phyloP scores from a whole-genome alignment of 2,329 filamentous ascomycete species.

The Pestalotiopsis sp. region DNA sequence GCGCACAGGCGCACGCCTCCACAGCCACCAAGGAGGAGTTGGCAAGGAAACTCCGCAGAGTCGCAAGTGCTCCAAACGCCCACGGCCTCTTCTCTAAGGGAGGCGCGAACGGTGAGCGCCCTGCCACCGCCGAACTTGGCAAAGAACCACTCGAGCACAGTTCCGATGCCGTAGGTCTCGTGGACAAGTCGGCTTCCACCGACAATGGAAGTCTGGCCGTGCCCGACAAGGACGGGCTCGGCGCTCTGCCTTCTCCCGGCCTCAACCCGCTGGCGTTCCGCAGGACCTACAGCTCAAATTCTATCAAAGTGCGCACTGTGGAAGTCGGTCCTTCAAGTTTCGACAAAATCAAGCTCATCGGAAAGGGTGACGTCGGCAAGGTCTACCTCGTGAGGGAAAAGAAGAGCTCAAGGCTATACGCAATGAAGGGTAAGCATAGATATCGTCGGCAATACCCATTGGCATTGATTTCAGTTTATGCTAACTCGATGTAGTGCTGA shows the following conservation, averaged over 20 bases:
- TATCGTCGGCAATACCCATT: background rate
- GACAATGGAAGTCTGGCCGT: constrained; percentile 40
- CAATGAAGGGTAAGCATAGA: constrained; percentile 83
- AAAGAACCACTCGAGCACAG: constrained; percentile 74
- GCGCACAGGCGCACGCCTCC: constrained; percentile 67
- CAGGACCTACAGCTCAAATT: constrained; percentile 97
- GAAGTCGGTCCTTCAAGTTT: constrained; percentile 95
- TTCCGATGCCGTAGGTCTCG: constrained; percentile 50
- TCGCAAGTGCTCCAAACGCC: constrained; percentile 95
- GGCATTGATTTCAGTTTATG: constrained; percentile 3
- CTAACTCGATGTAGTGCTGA: constrained; percentile 71
- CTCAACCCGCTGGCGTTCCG: constrained; percentile 77
- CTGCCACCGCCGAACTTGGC: constrained; percentile 81
- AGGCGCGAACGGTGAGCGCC: constrained; percentile 64
- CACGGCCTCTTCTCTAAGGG: constrained; percentile 80
- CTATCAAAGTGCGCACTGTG: constrained; percentile 96
- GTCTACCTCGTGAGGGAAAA: constrained; percentile 97
- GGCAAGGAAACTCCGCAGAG: constrained; percentile 86
- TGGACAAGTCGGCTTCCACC: constrained; percentile 44
- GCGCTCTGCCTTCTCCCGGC: constrained; percentile 66
- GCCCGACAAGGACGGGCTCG: constrained; percentile 53
- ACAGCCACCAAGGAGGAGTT: constrained; percentile 89
- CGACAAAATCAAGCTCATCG: constrained; percentile 99
- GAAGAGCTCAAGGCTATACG: constrained; percentile 92
- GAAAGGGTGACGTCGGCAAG: constrained; percentile 98